Evolutionary conservation across 345 rosid genomes (phyloP), one percentile per base, ranked within the genome.

Genomic region (Pugionium dolabratum): DNA sequence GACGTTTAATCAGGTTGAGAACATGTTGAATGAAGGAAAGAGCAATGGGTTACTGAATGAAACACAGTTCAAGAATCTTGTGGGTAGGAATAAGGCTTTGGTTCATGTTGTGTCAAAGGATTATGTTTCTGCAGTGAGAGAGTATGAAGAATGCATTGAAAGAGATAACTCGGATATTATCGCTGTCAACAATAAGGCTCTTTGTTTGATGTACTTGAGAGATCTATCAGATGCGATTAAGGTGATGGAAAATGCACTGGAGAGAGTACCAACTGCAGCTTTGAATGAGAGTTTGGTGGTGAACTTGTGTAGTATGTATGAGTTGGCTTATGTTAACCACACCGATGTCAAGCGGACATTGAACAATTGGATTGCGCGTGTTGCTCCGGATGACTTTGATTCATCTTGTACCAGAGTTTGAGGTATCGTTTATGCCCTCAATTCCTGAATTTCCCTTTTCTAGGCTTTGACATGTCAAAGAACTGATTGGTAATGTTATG

Each of bases 331-430:
- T 79, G 91, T 94, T 44, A 88, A 88, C 41, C 97, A 90, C 67
- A 79, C 93, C 0, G 99, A 94, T 76, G 77, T 80, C 31, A 94
- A 94, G 82, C 69, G 86, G 66, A 94, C 97, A 0, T 80, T 94
- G 73, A 86, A 84, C 50, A 90, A 73, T 68, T 90, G 99, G 99
- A 86, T 94, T 58, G 83, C 85, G 0, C 85, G 81, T 27, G 96
- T 94, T 56, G 99, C 97, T 44, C 99, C 99, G 0, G 97, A 90
- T 80, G 99, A 94, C 77, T 94, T 88, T 63, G 99, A 94, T 70
- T 79, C 92, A 0, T 84, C 99, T 1, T 88, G 91, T 81, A 90
- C 92, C 9, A 76, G 99, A 76, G 75, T 83, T 52, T 94, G 82
- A 90, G 82, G 79, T 79, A 64, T 18, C 62, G 47, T 53, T 8